phyloP scores from a whole-genome alignment of 2,329 filamentous ascomycete genomes.

The Magnaporthiopsis rhizophila region DNA sequence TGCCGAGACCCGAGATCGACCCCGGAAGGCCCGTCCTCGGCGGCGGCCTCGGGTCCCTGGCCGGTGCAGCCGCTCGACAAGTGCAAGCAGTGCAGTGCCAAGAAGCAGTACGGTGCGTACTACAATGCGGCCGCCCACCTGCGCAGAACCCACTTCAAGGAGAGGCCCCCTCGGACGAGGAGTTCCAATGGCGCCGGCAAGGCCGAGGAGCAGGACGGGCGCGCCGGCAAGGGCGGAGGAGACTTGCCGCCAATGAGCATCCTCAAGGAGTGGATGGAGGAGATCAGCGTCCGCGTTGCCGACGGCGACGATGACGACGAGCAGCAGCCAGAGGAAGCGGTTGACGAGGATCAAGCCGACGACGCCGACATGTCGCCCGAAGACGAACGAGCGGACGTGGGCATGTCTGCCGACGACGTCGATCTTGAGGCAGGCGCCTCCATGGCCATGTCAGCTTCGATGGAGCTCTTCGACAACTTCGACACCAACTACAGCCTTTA shows the following conservation, averaged over 20 bases:
- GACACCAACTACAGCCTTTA: not conserved
- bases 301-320: conserved; percentile 27
- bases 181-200: conserved; percentile 19
- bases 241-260: conserved; percentile 49
- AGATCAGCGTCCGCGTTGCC: conserved; percentile 36
- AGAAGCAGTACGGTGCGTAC: conserved; percentile 81
- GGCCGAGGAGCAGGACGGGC: conserved; percentile 35
- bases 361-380: not conserved
- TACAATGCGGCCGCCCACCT: conserved; percentile 94
- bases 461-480: not conserved
- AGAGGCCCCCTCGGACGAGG: conserved; percentile 37
- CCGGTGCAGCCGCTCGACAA: conserved; percentile 60
- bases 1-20: conserved; percentile 44
- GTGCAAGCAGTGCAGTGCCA: conserved; percentile 73
- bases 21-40: conserved; percentile 18
- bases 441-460: not conserved
- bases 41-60: conserved; percentile 28
- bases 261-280: conserved; percentile 52
- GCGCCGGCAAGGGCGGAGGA: conserved; percentile 45
- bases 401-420: not conserved
- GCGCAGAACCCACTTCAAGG: conserved; percentile 79
- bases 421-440: not conserved
- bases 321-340: conserved; percentile 20
- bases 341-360: conserved; percentile 4
- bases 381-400: not conserved